Base-by-base conservation (phyloP, 2,329 filamentous ascomycete genomes). In the Didymella sp. region DNA sequence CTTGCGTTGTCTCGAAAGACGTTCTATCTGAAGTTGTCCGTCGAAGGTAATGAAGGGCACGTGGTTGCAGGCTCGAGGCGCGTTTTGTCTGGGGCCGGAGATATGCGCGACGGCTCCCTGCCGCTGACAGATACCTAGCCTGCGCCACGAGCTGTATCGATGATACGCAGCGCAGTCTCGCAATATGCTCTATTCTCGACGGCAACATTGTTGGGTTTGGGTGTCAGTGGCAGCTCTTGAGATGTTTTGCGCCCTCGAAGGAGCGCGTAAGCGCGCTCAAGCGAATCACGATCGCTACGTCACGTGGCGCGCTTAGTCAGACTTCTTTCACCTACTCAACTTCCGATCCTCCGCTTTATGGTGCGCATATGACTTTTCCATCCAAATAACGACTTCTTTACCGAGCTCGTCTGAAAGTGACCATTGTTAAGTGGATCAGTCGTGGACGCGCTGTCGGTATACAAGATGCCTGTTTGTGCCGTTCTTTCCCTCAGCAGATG, bases 31-130 rank as follows among this genome's bases (percentile, higher is more conserved):
- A 7, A 11, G 17, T 24, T 22, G 31, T 13, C 33, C 37, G 24
- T 40, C 27, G 54, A 24, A n/a, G 3, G 25, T 40, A 44, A 13
- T 49, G 48, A 6, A 38, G 4, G 11, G 54, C 54, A 57, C 54
- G 54, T 57, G 54, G 49, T 21, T 52, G 54, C 13, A 38, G 19
- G 35, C 13, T 47, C 42, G 47, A 48, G 54, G 48, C 54, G 54
- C 54, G 54, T 44, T 33, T 43, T 38, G 51, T 31, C 15, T 44
- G 25, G 17, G 48, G 19, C 27, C 44, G 35, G 31, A 57, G 28
- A 21, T 6, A 17, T 42, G 37, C 38, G 38, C 28, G 48, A 12
- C 38, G 25, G 24, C 28, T 51, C 7, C 37, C 43, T 40, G 22
- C 37, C 2, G 17, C 21, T 13, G 38, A 11, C 35, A 37, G 19